Evolutionary conservation across 1,284 basidiomycete genomes (phyloP).

Genomic region (Rhodotorula sp.): DNA sequence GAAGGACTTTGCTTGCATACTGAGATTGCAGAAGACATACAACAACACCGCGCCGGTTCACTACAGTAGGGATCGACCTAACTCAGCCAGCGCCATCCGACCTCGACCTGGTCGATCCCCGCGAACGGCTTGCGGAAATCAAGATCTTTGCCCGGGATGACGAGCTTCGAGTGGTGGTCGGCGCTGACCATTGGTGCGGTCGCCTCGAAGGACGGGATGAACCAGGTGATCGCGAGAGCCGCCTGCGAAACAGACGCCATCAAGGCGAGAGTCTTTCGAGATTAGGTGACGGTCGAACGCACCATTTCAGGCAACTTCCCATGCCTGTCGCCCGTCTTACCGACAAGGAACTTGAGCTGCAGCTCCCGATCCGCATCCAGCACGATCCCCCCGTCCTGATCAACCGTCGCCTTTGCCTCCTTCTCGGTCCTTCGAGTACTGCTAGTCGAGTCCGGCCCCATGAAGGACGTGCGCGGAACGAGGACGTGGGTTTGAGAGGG

Average conservation of each 20-base stretch:
- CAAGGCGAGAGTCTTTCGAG: neutral
- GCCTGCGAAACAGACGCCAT: constrained; percentile 20
- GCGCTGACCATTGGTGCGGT: constrained; percentile 36
- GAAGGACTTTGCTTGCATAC: neutral
- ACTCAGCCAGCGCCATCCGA: constrained; percentile 47
- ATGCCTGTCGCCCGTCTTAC: constrained; percentile 46
- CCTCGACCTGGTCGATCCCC: constrained; percentile 44
- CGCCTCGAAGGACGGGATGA: constrained; percentile 48
- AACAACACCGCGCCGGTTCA: neutral
- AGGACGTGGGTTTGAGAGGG: neutral
- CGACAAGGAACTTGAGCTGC: constrained; percentile 47
- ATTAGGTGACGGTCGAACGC: neutral
- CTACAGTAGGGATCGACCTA: neutral
- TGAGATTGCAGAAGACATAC: too few relatives aligned
- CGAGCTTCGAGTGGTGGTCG: constrained; percentile 22
- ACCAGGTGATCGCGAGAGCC: constrained; percentile 47
- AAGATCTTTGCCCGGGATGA: constrained; percentile 45
- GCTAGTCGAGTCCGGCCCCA: neutral
- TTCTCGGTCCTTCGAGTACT: neutral
- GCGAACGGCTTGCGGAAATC: constrained; percentile 49
- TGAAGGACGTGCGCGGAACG: constrained; percentile 8
- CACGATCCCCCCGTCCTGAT: constrained; percentile 17
- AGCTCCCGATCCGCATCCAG: constrained; percentile 47
- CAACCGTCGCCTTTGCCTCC: constrained; percentile 6
- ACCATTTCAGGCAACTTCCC: constrained; percentile 46